Percentiles rank a stretch among this genome's conserved stretches.
These are phyloP conservation scores for Fragilariopsis cylindrus DNA, from an alignment of 108 stramenopile species.

Conservation along the genomic window DNA sequence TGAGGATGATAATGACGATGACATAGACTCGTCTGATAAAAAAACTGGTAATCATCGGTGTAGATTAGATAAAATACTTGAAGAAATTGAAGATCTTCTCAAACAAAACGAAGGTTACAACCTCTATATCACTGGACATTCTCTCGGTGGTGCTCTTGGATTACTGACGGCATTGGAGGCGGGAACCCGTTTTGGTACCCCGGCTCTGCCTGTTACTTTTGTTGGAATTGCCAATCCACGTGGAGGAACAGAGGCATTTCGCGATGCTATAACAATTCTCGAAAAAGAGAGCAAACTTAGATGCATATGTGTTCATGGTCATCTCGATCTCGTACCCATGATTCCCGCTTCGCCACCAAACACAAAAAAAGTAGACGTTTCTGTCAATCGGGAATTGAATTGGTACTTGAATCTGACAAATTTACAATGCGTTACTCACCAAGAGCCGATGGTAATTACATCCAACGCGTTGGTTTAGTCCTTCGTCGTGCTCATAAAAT, in stretches of 20 bases:
- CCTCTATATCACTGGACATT: slow-evolving; percentile 74
- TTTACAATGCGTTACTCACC: slow-evolving; percentile 3
- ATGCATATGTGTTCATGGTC: slow-evolving; percentile 21
- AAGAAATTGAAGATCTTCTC: slow-evolving; percentile 42
- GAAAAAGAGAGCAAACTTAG: slow-evolving; percentile 15
- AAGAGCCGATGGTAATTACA: neutral
- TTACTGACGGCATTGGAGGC: slow-evolving; percentile 19
- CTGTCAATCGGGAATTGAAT: slow-evolving; percentile 5
- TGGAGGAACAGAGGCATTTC: slow-evolving; percentile 20
- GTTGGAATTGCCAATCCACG: slow-evolving; percentile 26
- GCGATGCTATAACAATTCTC: slow-evolving; percentile 14
- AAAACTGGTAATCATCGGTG: neutral
- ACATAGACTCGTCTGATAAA: neutral
- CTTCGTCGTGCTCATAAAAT: neutral
- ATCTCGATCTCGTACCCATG: slow-evolving; percentile 25
- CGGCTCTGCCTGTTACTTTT: slow-evolving; percentile 15
- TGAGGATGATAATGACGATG: neutral
- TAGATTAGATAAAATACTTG: slow-evolving; percentile 38
- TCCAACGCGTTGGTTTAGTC: neutral
- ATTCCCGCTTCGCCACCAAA: slow-evolving; percentile 1
- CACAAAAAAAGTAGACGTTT: neutral
- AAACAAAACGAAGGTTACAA: slow-evolving; percentile 45
- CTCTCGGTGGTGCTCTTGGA: slow-evolving; percentile 68
- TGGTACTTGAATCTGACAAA: slow-evolving; percentile 3
- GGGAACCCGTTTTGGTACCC: neutral